Evolutionary conservation across 768 basidiomycete genomes (phyloP), one percentile per base, ranked within the genome.

Genomic region (Boletus rufocinnamomeus): DNA sequence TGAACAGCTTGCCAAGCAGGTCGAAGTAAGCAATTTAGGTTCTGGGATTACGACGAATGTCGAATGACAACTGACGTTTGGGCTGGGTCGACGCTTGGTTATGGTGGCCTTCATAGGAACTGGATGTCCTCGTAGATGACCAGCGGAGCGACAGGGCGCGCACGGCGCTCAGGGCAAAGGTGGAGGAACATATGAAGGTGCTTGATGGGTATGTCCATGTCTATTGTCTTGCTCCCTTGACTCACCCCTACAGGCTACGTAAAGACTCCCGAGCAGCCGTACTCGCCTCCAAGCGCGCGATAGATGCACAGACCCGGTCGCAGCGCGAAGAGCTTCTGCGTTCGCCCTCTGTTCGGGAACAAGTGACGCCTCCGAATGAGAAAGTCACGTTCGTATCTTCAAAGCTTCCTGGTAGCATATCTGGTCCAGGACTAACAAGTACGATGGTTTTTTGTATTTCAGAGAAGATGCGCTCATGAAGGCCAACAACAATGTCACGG

Each of bases 401-500:
- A 34, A 25, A 17, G 32, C 35, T n/a, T 28, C 34, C 19, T 54
- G 19, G 23, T 37, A 47, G 27, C n/a, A 43, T 28, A 13, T 21
- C 19, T 25, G n/a, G 9, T 37, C 40, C 6, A 34, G 51, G 51
- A 50, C 54, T 57, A 32, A 56, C 32, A 11, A 32, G 2, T n/a
- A 21, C 19, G 9, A 50, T 55, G 48, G 34, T 47, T 53, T 28
- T 59, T 54, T 54, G 21, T n/a, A 16, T 28, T 43, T 50, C 47
- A 89, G 88, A 9, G 93, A 94, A 62, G 95, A 97, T 63, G 81
- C 82, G 0, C 80, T 99, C 14, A 94, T 95, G 88, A 86, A 86
- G 62, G 87, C 93, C n/a, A 93, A 87, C 55, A 82, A 89, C 60
- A 84, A 95, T 60, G 92, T 99, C 11, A 98, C 95, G 1, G 88